Conservation (phyloP, 163 green algal genomes). For the Chlamydomonas reinhardtii region DNA sequence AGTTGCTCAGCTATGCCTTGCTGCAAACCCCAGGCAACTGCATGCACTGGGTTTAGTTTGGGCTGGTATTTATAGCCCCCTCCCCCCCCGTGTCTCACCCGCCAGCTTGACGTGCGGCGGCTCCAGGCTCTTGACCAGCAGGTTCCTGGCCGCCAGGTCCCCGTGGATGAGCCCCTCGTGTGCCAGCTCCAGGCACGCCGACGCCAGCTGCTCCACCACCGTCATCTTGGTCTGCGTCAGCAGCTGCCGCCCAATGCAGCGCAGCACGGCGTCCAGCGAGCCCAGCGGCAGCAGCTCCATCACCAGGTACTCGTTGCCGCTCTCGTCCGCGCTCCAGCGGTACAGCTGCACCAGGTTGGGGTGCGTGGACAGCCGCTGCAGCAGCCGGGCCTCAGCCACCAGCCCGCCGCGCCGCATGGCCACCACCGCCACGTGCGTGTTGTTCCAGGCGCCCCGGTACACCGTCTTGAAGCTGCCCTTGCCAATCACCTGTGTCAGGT, state of each 20-base stretch:
- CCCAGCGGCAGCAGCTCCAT: conserved; percentile 70
- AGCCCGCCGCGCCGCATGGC: conserved; percentile 67
- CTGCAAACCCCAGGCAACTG: too few species aligned
- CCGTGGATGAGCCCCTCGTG: conserved; percentile 63
- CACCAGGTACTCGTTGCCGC: conserved; percentile 59
- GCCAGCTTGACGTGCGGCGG: conserved; percentile 72
- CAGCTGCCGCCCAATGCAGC: conserved; percentile 52
- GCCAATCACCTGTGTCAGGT: conserved; percentile 55
- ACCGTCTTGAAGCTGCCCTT: conserved; percentile 68
- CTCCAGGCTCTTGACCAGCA: conserved; percentile 68
- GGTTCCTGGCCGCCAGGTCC: conserved; percentile 70
- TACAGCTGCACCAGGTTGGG: conserved; percentile 68
- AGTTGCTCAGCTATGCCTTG: too few species aligned
- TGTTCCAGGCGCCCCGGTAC: conserved; percentile 61
- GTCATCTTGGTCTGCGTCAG: conserved; percentile 54
- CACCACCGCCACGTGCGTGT: conserved; percentile 65
- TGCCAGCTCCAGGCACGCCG: conserved; percentile 52
- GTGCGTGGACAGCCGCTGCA: conserved; percentile 67
- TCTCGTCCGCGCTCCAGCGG: conserved; percentile 29
- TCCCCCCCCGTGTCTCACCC: too few species aligned
- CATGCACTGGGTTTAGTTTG: too few species aligned
- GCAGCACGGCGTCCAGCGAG: conserved; percentile 63
- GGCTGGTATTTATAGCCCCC: too few species aligned
- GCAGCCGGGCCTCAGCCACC: conserved; percentile 65
- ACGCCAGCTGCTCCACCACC: conserved; percentile 56